Evolutionary conservation across 495 filamentous ascomycete genomes (phyloP).

Genomic region (Choiromyces venosus): DNA sequence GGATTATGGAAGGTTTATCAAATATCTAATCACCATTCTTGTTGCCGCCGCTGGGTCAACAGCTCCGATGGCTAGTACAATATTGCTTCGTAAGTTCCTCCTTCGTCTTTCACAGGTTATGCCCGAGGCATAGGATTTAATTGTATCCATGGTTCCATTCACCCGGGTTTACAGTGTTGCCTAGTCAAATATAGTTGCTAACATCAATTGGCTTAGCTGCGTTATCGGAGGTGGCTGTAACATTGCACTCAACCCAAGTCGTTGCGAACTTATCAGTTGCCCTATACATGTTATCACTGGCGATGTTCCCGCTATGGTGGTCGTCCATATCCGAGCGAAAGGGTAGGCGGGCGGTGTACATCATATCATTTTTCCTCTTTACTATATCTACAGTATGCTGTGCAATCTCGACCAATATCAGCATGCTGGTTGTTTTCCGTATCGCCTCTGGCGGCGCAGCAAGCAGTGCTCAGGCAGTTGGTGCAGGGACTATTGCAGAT

Average conservation of each 20-base stretch:
- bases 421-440: conserved; percentile 82
- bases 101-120: neutral
- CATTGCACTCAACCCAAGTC: conserved; percentile 61
- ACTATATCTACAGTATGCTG: conserved; percentile 68
- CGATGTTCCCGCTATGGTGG: conserved; percentile 93
- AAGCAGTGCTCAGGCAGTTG: conserved; percentile 84
- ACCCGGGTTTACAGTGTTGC: neutral
- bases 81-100: conserved; percentile 67
- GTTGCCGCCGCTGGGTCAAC: conserved; percentile 69
- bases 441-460: conserved; percentile 75
- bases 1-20: conserved; percentile 63
- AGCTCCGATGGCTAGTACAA: conserved; percentile 78
- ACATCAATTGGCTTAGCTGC: conserved; percentile 51
- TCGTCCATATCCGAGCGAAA: conserved; percentile 79
- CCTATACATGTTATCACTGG: conserved; percentile 85
- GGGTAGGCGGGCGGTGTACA: conserved; percentile 78
- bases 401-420: conserved; percentile 68
- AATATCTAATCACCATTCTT: conserved; percentile 81
- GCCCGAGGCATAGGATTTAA: neutral
- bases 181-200: neutral
- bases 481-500: conserved; percentile 88
- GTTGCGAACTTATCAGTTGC: conserved; percentile 78
- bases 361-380: conserved; percentile 75
- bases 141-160: neutral
- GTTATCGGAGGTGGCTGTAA: conserved; percentile 60